phyloP scores from a whole-genome alignment of 1,284 basidiomycete genomes.

The Sanghuangporus sanghuang region DNA sequence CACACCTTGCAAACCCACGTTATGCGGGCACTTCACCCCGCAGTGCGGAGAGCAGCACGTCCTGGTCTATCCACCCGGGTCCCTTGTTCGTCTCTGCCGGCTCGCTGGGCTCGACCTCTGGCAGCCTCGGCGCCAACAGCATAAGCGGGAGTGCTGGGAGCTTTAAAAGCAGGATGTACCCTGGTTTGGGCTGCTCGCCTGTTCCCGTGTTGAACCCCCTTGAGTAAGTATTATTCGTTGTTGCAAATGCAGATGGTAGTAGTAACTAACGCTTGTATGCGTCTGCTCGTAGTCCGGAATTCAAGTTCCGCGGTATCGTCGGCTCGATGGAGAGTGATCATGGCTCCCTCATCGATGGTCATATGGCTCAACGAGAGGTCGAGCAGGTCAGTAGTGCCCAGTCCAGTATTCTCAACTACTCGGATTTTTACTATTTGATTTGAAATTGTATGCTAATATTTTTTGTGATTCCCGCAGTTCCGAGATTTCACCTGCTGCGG shows the following conservation, averaged over 20 bases:
- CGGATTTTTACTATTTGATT: conserved; percentile 1
- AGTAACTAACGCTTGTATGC: background rate
- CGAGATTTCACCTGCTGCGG: conserved; percentile 85
- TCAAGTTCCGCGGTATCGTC: conserved; percentile 45
- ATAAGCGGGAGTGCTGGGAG: background rate
- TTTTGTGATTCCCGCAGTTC: conserved; percentile 37
- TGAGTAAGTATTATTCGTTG: conserved; percentile 14
- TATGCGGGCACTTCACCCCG: background rate
- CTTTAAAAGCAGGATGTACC: conserved; percentile 3
- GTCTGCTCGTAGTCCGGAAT: conserved; percentile 37
- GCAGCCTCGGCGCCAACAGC: background rate
- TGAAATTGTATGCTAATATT: background rate
- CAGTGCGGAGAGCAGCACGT: conserved; percentile 4
- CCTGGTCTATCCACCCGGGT: conserved; percentile 15
- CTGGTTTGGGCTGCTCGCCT: conserved; percentile 2
- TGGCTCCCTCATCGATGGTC: conserved; percentile 58
- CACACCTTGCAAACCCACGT: conserved; percentile 4
- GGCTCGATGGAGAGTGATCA: conserved; percentile 59
- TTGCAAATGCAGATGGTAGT: background rate
- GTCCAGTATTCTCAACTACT: background rate
- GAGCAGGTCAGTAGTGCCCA: conserved; percentile 48
- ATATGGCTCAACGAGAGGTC: conserved; percentile 36
- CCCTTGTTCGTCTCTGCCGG: conserved; percentile 15
- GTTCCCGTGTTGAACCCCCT: conserved; percentile 5
- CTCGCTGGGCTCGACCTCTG: conserved; percentile 1